Evolutionary conservation across 306 rosid species (phyloP).

Genomic region (Sphenostylis stenocarpa): DNA sequence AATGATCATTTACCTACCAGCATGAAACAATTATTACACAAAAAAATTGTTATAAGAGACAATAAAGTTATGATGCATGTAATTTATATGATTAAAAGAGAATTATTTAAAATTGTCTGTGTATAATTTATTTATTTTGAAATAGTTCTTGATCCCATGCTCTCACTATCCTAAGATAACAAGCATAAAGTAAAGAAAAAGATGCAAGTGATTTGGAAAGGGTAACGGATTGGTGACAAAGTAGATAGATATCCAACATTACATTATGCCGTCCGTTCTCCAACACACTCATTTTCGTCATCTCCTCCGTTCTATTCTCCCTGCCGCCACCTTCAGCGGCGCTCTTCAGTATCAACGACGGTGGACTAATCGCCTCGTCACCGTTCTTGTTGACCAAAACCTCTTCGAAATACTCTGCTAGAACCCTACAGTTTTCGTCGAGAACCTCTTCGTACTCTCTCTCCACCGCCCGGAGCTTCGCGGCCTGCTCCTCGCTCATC

Average conservation of each 20-base stretch:
- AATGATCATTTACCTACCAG: no score
- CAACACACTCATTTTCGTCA: constrained; percentile 34
- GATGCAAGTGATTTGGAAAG: background rate
- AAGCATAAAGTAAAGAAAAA: background rate
- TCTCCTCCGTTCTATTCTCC: constrained; percentile 32
- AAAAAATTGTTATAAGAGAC: no score
- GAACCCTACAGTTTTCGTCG: constrained; percentile 62
- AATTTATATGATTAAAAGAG: no score
- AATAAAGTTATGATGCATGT: no score
- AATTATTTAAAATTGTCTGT: no score
- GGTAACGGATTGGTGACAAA: background rate
- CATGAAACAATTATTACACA: no score
- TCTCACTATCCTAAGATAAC: background rate
- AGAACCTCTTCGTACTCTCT: constrained; percentile 58
- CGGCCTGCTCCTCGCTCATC: constrained; percentile 66
- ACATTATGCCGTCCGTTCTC: constrained; percentile 86
- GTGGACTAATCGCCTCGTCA: constrained; percentile 34
- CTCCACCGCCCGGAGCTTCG: constrained; percentile 68
- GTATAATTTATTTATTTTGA: no score
- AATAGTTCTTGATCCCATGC: no score
- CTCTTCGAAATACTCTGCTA: constrained; percentile 56
- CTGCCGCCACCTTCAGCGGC: background rate
- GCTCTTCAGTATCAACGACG: constrained; percentile 41
- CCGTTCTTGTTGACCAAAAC: constrained; percentile 45
- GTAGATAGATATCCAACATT: constrained; percentile 33